Evolutionary conservation across 164 flowering plant genomes (phyloP).

Genomic region (Kalanchoe fedtschenkoi): DNA sequence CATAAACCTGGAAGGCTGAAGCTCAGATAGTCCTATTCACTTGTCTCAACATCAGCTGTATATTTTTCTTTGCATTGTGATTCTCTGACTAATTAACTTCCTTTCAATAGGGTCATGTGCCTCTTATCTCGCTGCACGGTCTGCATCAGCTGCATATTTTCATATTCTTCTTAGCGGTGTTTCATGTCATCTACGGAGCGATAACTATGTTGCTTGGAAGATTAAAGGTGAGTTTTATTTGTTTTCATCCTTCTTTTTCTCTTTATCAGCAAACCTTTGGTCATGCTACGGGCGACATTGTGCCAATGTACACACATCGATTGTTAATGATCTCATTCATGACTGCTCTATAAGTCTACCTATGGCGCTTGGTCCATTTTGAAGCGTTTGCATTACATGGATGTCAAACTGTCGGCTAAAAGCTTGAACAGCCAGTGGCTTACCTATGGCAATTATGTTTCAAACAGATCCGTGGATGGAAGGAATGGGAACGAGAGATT

Average conservation of each 20-base stretch:
- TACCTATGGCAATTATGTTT: background rate
- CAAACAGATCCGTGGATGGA: slow-evolving; percentile 83
- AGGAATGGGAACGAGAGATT: slow-evolving; percentile 68
- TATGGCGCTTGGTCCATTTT: background rate
- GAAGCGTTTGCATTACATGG: background rate
- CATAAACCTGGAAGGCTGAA: background rate
- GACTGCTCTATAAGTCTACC: background rate
- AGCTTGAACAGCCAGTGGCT: background rate
- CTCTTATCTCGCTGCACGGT: slow-evolving; percentile 62
- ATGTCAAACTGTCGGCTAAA: background rate
- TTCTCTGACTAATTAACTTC: background rate
- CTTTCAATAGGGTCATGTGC: slow-evolving; percentile 43
- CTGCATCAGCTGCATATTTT: slow-evolving; percentile 94
- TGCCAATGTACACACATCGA: background rate
- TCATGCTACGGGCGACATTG: background rate
- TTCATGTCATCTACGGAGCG: slow-evolving; percentile 75
- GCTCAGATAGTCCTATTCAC: background rate
- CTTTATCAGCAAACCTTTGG: background rate
- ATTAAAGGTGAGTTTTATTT: slow-evolving; percentile 48
- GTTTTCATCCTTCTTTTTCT: background rate
- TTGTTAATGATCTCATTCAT: background rate
- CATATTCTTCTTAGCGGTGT: slow-evolving; percentile 88
- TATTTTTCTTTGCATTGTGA: slow-evolving; percentile 20
- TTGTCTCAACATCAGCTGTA: background rate
- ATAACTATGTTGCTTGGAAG: slow-evolving; percentile 84